Conservation (phyloP, 2,329 filamentous ascomycete species). For the Nothophaeocryptopus gaeumannii region DNA sequence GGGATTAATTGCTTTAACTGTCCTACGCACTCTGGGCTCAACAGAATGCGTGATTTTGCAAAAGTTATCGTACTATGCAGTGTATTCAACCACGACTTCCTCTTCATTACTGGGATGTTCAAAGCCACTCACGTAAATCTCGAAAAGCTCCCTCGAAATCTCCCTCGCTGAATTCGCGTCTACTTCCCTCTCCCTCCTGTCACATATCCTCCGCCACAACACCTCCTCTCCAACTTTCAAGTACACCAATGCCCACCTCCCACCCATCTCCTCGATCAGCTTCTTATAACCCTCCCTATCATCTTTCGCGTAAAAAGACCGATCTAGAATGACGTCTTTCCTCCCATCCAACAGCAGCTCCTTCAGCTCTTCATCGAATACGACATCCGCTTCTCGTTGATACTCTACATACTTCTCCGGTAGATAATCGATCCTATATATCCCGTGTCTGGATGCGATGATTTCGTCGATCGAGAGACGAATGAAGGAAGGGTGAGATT, state of each 20-base stretch:
- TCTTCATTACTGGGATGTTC: constrained; percentile 9
- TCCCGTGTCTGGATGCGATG: constrained; percentile 6
- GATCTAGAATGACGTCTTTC: constrained; percentile 7
- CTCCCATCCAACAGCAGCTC: neutral
- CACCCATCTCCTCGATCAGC: constrained; percentile 3
- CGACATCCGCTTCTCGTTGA: constrained; percentile 5
- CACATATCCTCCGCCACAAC: constrained; percentile 4
- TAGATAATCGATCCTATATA: constrained; percentile 9
- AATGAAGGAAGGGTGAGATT: neutral
- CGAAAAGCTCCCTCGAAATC: constrained; percentile 10
- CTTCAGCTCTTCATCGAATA: neutral
- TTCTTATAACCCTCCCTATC: constrained; percentile 12
- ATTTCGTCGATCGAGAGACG: constrained; percentile 12
- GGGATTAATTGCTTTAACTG: constrained; percentile 15
- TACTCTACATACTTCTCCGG: constrained; percentile 1
- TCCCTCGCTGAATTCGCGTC: constrained; percentile 12
- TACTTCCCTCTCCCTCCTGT: constrained; percentile 1
- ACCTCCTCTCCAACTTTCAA: constrained; percentile 5
- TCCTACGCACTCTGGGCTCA: neutral
- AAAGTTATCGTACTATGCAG: neutral
- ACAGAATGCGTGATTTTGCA: neutral
- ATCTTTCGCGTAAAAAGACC: constrained; percentile 10
- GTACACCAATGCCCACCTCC: constrained; percentile 7
- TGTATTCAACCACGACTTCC: constrained; percentile 7
- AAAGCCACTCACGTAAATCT: constrained; percentile 9